A percentile compares a stretch with the other conserved stretches of the same genome.
These are phyloP conservation scores for Astraeus odoratus DNA, from an alignment of 768 basidiomycete species.

Conservation along the genomic window DNA sequence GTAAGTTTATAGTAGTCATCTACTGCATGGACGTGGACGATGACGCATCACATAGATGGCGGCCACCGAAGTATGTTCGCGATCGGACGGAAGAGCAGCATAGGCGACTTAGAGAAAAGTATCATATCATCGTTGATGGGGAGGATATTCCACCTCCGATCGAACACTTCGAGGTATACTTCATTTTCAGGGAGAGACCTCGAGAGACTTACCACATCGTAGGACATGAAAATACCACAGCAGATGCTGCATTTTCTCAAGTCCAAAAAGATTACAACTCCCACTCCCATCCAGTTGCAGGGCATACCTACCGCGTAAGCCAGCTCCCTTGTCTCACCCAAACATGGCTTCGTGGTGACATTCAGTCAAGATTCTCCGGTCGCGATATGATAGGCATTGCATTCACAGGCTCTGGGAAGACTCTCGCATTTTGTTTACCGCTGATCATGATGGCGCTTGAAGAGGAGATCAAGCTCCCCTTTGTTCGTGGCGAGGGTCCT, in stretches of 20 bases:
- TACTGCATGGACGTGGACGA: neutral
- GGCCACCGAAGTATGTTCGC: conserved; percentile 76
- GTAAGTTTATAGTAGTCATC: conserved; percentile 36
- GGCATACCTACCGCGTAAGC: conserved; percentile 92
- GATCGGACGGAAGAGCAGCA: conserved; percentile 64
- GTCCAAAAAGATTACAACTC: conserved; percentile 74
- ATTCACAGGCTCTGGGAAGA: conserved; percentile 98
- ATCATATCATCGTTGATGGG: conserved; percentile 93
- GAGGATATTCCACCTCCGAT: conserved; percentile 93
- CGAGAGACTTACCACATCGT: conserved; percentile 5
- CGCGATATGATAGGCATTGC: conserved; percentile 99
- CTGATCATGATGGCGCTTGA: conserved; percentile 95
- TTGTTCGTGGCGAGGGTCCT: conserved; percentile 91
- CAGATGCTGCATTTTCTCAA: conserved; percentile 78
- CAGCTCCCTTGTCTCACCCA: conserved; percentile 3
- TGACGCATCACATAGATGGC: conserved; percentile 56
- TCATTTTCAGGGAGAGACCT: neutral
- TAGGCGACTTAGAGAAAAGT: conserved; percentile 74
- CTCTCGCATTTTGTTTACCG: conserved; percentile 96
- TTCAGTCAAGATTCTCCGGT: conserved; percentile 68
- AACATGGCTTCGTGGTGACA: conserved; percentile 3
- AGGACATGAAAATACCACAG: conserved; percentile 99
- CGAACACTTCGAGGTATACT: conserved; percentile 68
- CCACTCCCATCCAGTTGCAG: conserved; percentile 96
- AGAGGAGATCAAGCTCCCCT: conserved; percentile 86